phyloP scores from a whole-genome alignment of 2,329 filamentous ascomycete species.

The Xylaria sp. region DNA sequence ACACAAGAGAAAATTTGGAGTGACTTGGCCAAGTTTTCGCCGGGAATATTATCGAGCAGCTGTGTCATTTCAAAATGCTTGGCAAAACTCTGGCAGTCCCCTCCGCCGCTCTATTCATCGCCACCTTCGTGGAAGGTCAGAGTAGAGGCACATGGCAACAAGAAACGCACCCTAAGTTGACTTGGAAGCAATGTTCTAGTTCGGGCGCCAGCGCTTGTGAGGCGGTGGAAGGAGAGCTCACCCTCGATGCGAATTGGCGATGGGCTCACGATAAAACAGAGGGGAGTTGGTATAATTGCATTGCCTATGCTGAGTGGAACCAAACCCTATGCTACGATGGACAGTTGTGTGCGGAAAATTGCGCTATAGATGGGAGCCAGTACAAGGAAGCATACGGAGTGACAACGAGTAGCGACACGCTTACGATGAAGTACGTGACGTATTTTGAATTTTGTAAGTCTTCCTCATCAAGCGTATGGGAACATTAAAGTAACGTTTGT shows the following conservation, averaged over 20 bases:
- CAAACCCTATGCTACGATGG: constrained; percentile 21
- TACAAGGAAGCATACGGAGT: background rate
- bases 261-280: constrained; percentile 57
- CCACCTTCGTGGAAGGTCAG: background rate
- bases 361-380: background rate
- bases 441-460: background rate
- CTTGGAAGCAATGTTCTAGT: constrained; percentile 56
- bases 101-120: background rate
- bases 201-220: constrained; percentile 53
- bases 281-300: constrained; percentile 59
- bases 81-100: background rate
- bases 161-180: constrained; percentile 58
- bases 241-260: constrained; percentile 62
- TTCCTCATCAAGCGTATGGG: background rate
- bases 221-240: constrained; percentile 54
- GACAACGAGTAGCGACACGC: background rate
- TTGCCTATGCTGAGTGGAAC: constrained; percentile 47
- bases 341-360: background rate
- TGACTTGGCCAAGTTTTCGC: background rate
- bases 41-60: background rate
- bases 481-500: background rate
- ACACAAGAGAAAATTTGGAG: background rate
- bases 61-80: background rate
- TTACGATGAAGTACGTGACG: background rate
- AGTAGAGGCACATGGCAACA: constrained; percentile 23